Base-by-base conservation (phyloP, 169 alveolate species). In the Plasmodium sp. region DNA sequence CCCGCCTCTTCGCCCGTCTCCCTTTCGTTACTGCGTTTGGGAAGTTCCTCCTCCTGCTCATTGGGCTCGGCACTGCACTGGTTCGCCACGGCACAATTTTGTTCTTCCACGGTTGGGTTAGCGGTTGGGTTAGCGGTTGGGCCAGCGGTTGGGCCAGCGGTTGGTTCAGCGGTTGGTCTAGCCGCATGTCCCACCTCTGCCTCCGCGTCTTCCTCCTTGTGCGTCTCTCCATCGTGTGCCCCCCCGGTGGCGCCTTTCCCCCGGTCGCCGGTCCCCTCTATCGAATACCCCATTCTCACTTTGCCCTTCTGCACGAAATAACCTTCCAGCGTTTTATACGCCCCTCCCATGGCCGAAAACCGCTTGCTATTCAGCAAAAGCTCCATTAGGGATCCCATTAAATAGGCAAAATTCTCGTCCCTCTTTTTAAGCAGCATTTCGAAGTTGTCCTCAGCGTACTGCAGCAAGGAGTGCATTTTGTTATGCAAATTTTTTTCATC, bases 391-490 rank as follows among this genome's bases (percentile, higher is more conserved):
- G 54, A 75, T 16, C 48, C 43, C 71, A 86, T 14, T 86, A 86
- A 86, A 77, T 86, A 75, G 62, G 34, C 45, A 45, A 67, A 75
- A 79, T 74, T n/a, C 9, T 74, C 85, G 39, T 71, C 85, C 10
- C 71, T 31, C 16, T 75, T 43, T 71, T 51, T 51, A 12, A 86
- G 84, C 34, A 86, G 51, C 16, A 75, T 14, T 45, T 77, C 45
- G 9, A 86, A n/a, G 22, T 86, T 86, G 27, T 77, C 81, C 43
- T 86, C 62, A n/a, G 39, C 48, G 27, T 86, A 86, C 77, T 75
- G 48, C 33, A 86, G 51, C n/a, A 86, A 34, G 36, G 62, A 75
- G 43, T 75, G 45, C 10, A 86, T 86, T 56, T 86, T 86, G 56
- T 36, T 75, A 75, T 77, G 27, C 67, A 86, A 75, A 51, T 86